Conservation (phyloP, 2,329 filamentous ascomycete species). For the Cladosporium sphaerospermum region DNA sequence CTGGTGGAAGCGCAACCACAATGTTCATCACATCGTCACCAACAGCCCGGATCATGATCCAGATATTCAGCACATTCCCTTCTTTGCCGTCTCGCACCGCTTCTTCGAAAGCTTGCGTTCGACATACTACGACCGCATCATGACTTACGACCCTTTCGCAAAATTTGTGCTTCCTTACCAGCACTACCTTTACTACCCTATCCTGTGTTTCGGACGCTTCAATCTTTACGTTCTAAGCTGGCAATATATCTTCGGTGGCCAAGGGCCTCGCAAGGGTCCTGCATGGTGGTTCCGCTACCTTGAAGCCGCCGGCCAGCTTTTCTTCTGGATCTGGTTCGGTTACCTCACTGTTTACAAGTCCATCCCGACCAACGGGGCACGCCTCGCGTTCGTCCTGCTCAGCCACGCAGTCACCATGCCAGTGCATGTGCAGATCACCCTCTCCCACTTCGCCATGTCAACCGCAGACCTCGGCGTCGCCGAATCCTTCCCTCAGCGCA, state of each 20-base stretch:
- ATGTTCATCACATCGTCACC: slow-evolving; percentile 94
- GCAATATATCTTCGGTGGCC: slow-evolving; percentile 55
- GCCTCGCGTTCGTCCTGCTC: slow-evolving; percentile 57
- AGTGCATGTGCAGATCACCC: slow-evolving; percentile 65
- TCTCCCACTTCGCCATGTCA: slow-evolving; percentile 68
- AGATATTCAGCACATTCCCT: slow-evolving; percentile 72
- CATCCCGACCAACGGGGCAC: slow-evolving; percentile 53
- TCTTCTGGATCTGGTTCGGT: slow-evolving; percentile 64
- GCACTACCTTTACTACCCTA: slow-evolving; percentile 61
- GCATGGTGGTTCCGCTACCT: slow-evolving; percentile 64
- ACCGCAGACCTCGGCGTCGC: slow-evolving; percentile 57
- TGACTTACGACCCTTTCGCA: slow-evolving; percentile 57
- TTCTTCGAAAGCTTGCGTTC: slow-evolving; percentile 60
- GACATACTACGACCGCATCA: slow-evolving; percentile 60
- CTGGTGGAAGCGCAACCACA: slow-evolving; percentile 97
- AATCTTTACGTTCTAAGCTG: slow-evolving; percentile 65
- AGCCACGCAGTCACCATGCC: slow-evolving; percentile 62
- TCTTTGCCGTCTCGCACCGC: slow-evolving; percentile 60
- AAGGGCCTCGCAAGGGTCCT: slow-evolving; percentile 52
- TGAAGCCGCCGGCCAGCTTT: slow-evolving; percentile 56
- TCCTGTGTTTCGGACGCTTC: slow-evolving; percentile 62
- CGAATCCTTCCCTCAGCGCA: slow-evolving; percentile 64
- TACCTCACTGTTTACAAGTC: slow-evolving; percentile 57
- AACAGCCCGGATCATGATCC: slow-evolving; percentile 94
- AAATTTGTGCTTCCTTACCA: slow-evolving; percentile 57